A percentile compares a stretch with the other conserved stretches of the same genome.
Evolutionary conservation across 306 rosid species (phyloP).

Genomic region (Quillaja saponaria): DNA sequence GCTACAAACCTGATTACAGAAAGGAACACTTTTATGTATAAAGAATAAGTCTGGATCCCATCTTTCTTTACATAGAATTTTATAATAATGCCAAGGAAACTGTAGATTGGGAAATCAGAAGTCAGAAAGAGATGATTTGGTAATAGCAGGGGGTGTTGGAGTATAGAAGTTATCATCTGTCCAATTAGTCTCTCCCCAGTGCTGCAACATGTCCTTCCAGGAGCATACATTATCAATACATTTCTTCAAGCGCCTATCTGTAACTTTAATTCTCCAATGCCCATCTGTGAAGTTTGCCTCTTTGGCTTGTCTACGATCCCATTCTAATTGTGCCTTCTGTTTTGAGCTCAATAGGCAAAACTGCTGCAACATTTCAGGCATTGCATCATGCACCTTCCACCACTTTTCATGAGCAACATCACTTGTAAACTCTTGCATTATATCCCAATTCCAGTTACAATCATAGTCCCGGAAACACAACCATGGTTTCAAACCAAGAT

Average conservation of each 20-base stretch:
- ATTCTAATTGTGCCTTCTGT: slow-evolving; percentile 91
- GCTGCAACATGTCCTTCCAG: slow-evolving; percentile 88
- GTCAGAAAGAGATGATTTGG: slow-evolving; percentile 29
- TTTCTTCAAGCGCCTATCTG: slow-evolving; percentile 61
- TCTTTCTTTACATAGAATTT: no score
- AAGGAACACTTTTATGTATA: slow-evolving; percentile 29
- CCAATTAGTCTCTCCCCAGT: slow-evolving; percentile 99
- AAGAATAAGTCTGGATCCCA: no score
- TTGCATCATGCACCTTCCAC: slow-evolving; percentile 92
- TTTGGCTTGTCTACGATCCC: slow-evolving; percentile 82
- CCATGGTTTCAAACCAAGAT: slow-evolving; percentile 89
- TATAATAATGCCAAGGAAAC: neutral
- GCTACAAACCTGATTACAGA: slow-evolving; percentile 16
- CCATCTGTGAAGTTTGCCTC: slow-evolving; percentile 69
- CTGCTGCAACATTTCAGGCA: slow-evolving; percentile 82
- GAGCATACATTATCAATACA: slow-evolving; percentile 72
- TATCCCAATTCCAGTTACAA: slow-evolving; percentile 84
- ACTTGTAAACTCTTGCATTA: slow-evolving; percentile 85
- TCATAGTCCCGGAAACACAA: slow-evolving; percentile 86
- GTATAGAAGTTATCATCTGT: slow-evolving; percentile 54
- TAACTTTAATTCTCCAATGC: slow-evolving; percentile 71
- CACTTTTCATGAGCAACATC: slow-evolving; percentile 84
- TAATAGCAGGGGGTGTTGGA: slow-evolving; percentile 60
- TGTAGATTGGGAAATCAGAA: neutral
- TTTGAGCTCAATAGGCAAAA: slow-evolving; percentile 73